A percentile compares a stretch with the other conserved stretches of the same genome.
Evolutionary conservation across 2,329 filamentous ascomycete genomes (phyloP).

Genomic region (Hypoxylon sp.): DNA sequence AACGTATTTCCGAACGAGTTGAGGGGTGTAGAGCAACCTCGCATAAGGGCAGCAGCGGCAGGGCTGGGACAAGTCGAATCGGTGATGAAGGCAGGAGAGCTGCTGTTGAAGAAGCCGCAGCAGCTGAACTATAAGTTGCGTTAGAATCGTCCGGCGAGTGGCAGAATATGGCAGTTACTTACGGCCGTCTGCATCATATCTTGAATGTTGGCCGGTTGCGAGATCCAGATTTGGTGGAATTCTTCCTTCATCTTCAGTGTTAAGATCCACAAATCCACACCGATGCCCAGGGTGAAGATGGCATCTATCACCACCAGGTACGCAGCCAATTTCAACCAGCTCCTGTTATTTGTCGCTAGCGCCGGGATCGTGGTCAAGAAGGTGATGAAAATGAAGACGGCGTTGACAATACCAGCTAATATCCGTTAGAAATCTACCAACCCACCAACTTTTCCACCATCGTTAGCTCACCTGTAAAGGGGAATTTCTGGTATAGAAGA

Average conservation of each 20-base stretch:
- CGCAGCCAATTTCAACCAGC: conserved; percentile 79
- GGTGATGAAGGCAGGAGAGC: conserved; percentile 78
- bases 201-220: conserved; percentile 71
- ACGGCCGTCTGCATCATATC: conserved; percentile 80
- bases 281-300: conserved; percentile 76
- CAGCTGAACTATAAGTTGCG: conserved; percentile 75
- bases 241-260: conserved; percentile 78
- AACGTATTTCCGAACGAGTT: conserved; percentile 78
- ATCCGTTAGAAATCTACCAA: conserved; percentile 19
- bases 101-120: conserved; percentile 84
- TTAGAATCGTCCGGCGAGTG: conserved; percentile 45
- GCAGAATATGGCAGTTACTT: conserved; percentile 50
- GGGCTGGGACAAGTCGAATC: conserved; percentile 78
- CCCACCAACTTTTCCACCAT: background rate
- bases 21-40: conserved; percentile 78
- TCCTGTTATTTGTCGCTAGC: conserved; percentile 76
- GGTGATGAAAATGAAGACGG: conserved; percentile 78
- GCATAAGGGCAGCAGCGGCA: conserved; percentile 77
- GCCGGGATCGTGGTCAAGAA: conserved; percentile 80
- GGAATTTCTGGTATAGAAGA: conserved; percentile 68
- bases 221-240: conserved; percentile 73
- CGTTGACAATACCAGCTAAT: conserved; percentile 79
- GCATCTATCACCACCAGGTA: conserved; percentile 74
- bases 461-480: conserved; percentile 61
- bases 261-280: conserved; percentile 79